Base-by-base conservation (phyloP, 139 green algal species). In the Chlorella sorokiniana region DNA sequence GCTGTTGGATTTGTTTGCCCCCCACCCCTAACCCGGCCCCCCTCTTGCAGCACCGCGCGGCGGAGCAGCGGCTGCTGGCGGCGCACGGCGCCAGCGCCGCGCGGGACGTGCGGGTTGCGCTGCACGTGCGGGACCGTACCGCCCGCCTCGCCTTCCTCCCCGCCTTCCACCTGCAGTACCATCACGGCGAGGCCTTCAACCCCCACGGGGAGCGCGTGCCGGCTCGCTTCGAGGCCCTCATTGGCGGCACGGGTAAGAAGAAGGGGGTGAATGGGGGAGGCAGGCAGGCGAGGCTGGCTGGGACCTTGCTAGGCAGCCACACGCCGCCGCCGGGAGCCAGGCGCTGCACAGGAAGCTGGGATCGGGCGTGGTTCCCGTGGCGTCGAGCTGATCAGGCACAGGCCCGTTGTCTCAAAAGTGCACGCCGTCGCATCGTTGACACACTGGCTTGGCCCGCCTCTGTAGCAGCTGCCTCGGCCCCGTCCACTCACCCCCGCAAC, bases 61-160 rank as follows among this genome's bases (percentile, higher is more conserved):
- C 85, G 4, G 74, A 79, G 65, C 68, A 80, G 65, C 23, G 25
- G 3, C 56, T 90, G 38, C 84, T 74, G n/a, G 20, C 51, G 31
- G 77, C 76, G 4, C 68, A 69, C 22, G 70, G 68, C 25, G 76
- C 84, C 22, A 40, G 70, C 22, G 20, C 35, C 16, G 85, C 86
- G 48, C 68, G 74, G 9, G 82, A 91, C 62, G 65, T 91, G 33
- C 78, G 77, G 44, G 68, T 88, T 9, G 25, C 37, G 25, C 31
- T 90, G 16, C 63, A 75, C 2, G 76, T 81, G 11, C 29, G 87
- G 42, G 33, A 77, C 18, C 74, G 83, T 41, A 42, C 56, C 10
- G 87, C 87, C 4, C 61, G 77, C 7, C 52, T 91, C 4, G 64
- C 89, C 9, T 91, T 85, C 64, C 71, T 90, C 3, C 87, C 87